Evolutionary conservation across 345 rosid species (phyloP).

Genomic region (Lumnitzera littorea): DNA sequence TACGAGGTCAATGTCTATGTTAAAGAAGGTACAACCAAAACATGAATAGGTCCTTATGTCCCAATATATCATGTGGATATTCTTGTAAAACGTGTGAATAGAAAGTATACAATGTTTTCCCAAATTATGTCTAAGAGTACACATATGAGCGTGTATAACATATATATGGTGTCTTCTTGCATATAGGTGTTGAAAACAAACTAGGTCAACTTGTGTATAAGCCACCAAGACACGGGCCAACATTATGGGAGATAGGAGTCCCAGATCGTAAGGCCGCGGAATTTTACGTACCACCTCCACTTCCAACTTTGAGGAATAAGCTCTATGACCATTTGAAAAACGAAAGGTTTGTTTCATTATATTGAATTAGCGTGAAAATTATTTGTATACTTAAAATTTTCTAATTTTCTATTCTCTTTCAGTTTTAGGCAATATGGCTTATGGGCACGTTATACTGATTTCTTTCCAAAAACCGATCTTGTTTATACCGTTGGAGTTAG

Average conservation of each 20-base stretch:
- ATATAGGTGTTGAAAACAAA: constrained; percentile 14
- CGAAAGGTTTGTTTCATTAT: constrained; percentile 5
- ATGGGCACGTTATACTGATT: constrained; percentile 13
- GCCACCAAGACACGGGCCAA: constrained; percentile 39
- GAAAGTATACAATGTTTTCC: too few relatives aligned
- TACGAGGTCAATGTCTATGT: constrained; percentile 18
- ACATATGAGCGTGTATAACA: background rate
- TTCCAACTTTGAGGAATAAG: constrained; percentile 15
- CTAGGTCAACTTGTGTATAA: constrained; percentile 18
- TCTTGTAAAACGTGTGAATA: too few relatives aligned
- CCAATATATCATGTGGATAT: too few relatives aligned
- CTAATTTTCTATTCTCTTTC: background rate
- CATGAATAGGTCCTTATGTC: too few relatives aligned
- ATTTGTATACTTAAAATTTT: background rate
- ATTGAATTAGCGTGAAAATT: too few relatives aligned
- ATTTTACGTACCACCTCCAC: constrained; percentile 27
- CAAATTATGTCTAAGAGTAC: too few relatives aligned
- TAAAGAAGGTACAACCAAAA: constrained; percentile 14
- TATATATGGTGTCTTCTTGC: background rate
- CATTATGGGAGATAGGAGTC: constrained; percentile 41
- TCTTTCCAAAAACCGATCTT: constrained; percentile 1
- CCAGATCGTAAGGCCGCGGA: constrained; percentile 33
- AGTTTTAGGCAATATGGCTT: constrained; percentile 23
- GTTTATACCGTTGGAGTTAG: constrained; percentile 10
- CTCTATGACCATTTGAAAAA: constrained; percentile 8